Evolutionary conservation across 306 rosid genomes (phyloP).

Genomic region (Castanospermum australe): DNA sequence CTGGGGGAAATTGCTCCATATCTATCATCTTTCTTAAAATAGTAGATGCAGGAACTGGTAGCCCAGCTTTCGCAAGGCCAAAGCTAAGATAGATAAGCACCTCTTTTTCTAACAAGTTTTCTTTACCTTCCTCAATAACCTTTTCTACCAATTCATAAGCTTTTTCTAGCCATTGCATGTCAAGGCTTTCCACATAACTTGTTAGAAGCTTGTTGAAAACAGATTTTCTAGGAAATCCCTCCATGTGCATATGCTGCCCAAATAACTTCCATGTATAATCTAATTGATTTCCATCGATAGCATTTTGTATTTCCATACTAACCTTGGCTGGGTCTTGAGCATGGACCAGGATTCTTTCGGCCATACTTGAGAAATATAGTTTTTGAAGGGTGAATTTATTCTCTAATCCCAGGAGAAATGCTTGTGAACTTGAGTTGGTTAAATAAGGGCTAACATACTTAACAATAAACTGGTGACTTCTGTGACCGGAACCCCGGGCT

Average conservation of each 20-base stretch:
- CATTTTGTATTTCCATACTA: slow-evolving; percentile 56
- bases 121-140: slow-evolving; percentile 57
- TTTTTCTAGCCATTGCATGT: slow-evolving; percentile 54
- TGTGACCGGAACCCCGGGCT: slow-evolving; percentile 17
- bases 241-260: slow-evolving; percentile 73
- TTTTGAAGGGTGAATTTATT: slow-evolving; percentile 18
- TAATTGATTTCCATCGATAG: slow-evolving; percentile 50
- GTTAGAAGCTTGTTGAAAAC: slow-evolving; percentile 56
- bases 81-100: slow-evolving; percentile 70
- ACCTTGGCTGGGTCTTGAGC: slow-evolving; percentile 75
- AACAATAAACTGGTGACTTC: slow-evolving; percentile 12
- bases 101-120: slow-evolving; percentile 65
- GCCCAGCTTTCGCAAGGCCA: slow-evolving; percentile 68
- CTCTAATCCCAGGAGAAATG: slow-evolving; percentile 19
- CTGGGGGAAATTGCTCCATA: slow-evolving; percentile 66
- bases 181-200: slow-evolving; percentile 59
- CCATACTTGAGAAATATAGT: slow-evolving; percentile 42
- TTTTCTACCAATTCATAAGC: slow-evolving; percentile 75
- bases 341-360: slow-evolving; percentile 65
- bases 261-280: slow-evolving; percentile 72
- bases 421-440: slow-evolving; percentile 21
- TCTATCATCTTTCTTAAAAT: slow-evolving; percentile 67
- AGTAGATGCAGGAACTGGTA: slow-evolving; percentile 68
- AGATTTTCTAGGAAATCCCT: slow-evolving; percentile 83
- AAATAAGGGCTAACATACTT: slow-evolving; percentile 35